Percentiles rank a stretch among this genome's conserved stretches.
phyloP scores from a whole-genome alignment of 768 basidiomycete genomes.

The Aureoboletus auriporus region DNA sequence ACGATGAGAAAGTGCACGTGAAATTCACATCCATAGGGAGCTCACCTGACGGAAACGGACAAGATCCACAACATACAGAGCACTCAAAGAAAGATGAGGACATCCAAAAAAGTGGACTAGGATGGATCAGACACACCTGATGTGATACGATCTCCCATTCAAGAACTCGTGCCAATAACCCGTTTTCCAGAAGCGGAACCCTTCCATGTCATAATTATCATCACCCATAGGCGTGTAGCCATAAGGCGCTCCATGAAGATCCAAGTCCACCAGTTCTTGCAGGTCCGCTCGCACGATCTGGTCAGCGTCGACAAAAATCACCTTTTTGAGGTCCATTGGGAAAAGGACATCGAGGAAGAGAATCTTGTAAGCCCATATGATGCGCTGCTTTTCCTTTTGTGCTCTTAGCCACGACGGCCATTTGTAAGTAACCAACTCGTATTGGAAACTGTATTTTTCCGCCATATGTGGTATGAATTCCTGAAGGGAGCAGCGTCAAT shows the following conservation, averaged over 20 bases:
- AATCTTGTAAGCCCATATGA: constrained; percentile 99
- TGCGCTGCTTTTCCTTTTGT: constrained; percentile 96
- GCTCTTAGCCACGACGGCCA: constrained; percentile 98
- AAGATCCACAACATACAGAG: constrained; percentile 93
- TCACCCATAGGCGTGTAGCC: constrained; percentile 98
- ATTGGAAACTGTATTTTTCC: constrained; percentile 88
- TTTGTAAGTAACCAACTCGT: constrained; percentile 97
- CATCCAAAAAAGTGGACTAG: background rate
- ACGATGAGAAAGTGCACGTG: background rate
- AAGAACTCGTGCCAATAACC: constrained; percentile 94
- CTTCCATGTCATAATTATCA: constrained; percentile 92
- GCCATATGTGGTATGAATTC: constrained; percentile 95
- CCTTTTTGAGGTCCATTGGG: constrained; percentile 98
- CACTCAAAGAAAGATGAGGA: constrained; percentile 45
- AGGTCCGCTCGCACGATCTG: constrained; percentile 97
- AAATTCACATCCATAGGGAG: background rate
- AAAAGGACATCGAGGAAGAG: constrained; percentile 98
- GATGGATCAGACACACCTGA: constrained; percentile 56
- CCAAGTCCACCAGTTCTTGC: constrained; percentile 89
- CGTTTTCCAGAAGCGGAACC: constrained; percentile 98
- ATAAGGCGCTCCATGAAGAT: constrained; percentile 91
- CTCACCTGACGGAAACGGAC: constrained; percentile 87
- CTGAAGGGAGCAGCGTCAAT: constrained; percentile 34
- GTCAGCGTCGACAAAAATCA: constrained; percentile 98
- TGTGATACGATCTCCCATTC: constrained; percentile 85